These are phyloP conservation scores for Epicoccum nigrum DNA, from an alignment of 2,329 filamentous ascomycete species.

Conservation along the genomic window DNA sequence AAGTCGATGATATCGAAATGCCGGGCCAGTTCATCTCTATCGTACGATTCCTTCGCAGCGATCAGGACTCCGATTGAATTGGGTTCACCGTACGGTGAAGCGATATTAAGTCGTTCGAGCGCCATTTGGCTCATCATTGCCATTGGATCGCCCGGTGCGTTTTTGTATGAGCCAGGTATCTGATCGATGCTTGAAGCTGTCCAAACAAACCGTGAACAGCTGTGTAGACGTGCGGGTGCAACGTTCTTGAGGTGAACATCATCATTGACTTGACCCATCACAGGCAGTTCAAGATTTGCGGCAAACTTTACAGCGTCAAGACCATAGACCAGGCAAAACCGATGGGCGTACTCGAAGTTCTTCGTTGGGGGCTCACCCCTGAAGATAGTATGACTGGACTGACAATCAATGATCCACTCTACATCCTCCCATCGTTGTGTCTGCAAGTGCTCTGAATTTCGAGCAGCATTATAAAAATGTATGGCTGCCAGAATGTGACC, in stretches of 20 bases:
- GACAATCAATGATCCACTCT: slow-evolving; percentile 10
- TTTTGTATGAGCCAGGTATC: too few species aligned
- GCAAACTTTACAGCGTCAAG: slow-evolving; percentile 1
- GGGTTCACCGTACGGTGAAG: background rate
- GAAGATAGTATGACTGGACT: background rate
- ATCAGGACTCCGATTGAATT: slow-evolving; percentile 1
- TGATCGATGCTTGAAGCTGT: too few species aligned
- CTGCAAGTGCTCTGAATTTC: background rate
- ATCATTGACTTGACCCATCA: background rate
- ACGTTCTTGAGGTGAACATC: background rate
- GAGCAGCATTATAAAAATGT: slow-evolving; percentile 17
- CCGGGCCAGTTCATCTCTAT: slow-evolving; percentile 14
- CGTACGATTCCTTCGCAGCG: slow-evolving; percentile 12
- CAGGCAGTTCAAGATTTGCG: background rate
- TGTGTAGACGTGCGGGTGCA: background rate
- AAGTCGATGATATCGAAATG: slow-evolving; percentile 13
- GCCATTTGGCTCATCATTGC: background rate
- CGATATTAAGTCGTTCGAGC: background rate
- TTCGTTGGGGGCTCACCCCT: background rate
- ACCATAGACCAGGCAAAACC: slow-evolving; percentile 10
- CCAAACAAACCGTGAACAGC: background rate
- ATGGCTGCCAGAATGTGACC: slow-evolving; percentile 2
- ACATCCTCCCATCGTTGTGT: slow-evolving; percentile 10
- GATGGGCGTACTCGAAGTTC: background rate
- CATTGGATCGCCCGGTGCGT: too few species aligned